Evolutionary conservation across 1,139 yeast genomes (phyloP), one percentile per base, ranked within the genome.

Genomic region (Yamadazyma triangularis): DNA sequence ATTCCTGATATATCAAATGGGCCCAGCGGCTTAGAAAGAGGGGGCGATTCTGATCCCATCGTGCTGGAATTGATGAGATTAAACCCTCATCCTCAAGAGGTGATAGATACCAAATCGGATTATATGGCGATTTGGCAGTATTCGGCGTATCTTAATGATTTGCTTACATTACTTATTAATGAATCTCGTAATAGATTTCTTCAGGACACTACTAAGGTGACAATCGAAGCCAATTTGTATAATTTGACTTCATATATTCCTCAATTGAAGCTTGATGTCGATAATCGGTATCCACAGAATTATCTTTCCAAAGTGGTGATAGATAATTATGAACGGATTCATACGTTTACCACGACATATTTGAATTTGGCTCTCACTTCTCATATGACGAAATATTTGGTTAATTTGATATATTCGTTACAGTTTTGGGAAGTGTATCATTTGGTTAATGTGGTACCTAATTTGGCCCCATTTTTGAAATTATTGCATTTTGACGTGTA

Each of bases 341-440:
- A 58, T 30, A 44, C 46, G 35, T 56, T 65, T 28, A 49, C 61
- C 5, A 50, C 63, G 4, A 50, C 56, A 28, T 66, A 67, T 40
- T 57, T 57, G 42, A 65, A 66, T 41, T 41, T 67, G 27, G 51
- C 69, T 1, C 44, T 68, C n/a, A 48, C 70, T 3, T 53, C 69
- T 5, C 66, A 57, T 24, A 44, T 65, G 13, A 66, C 70, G 10
- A 56, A 56, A 31, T 68, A 50, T 36, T 42, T 62, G 35, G 74
- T 68, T 13, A 64, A 60, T 28, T 38, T 67, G 24, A 49, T 68
- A 8, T 65, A 68, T 40, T 47, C 58, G 7, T 47, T 68, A 13
- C 60, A 66, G 33, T 68, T 65, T 40, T 68, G 73, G 73, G 74
- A 68, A 39, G 55, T 66, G 8, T 66, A 66, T 37, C 74, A 68